Base-by-base conservation (phyloP, 768 basidiomycete species). In the Sistotremastrum niveocremeum region DNA sequence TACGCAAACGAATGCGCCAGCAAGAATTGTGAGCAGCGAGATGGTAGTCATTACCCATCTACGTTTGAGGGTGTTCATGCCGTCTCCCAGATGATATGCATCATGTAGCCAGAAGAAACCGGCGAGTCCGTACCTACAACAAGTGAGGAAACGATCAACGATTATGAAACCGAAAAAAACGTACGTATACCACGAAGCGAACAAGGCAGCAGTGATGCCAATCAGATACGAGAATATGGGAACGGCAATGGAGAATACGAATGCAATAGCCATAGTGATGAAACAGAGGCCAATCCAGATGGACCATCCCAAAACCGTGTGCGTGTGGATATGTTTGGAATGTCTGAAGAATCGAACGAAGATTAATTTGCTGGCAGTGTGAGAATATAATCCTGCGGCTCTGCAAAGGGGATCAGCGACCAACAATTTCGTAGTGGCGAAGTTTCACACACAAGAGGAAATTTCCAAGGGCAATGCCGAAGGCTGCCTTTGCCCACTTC, bases 111-210 rank as follows among this genome's bases (percentile, higher is more conserved):
- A 76, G 58, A 76, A 76, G 51, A 70, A 72, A 6, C 51, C 51
- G 8, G 51, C 51, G 34, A 50, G 40, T 12, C 49, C 51, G 36
- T 52, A 52, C 51, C 51, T 48, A 12, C 28, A 47, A 8, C 6
- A 42, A 29, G 30, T 38, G 12, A 42, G 11, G 41, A 42, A 10
- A 10, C 10, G 41, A 42, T 42, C 10, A 29, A 29, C 3, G 6
- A 9, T 7, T n/a, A 20, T 46, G 5, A 46, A 40, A 2, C 73
- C 72, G 7, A 71, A 71, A 6, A 71, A 47, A 30, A 73, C 73
- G 50, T 74, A 74, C 9, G 74, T 75, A 52, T 72, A 77, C 72
- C 75, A 76, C n/a, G 70, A 65, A 6, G 74, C 73, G 49, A 77
- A 76, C 20, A 76, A 60, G 11, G 73, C 62, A 6, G 73, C 74